Percentiles rank a stretch among this genome's conserved stretches.
phyloP scores from a whole-genome alignment of 1,139 yeast species.

The Candida tetrigidarum region DNA sequence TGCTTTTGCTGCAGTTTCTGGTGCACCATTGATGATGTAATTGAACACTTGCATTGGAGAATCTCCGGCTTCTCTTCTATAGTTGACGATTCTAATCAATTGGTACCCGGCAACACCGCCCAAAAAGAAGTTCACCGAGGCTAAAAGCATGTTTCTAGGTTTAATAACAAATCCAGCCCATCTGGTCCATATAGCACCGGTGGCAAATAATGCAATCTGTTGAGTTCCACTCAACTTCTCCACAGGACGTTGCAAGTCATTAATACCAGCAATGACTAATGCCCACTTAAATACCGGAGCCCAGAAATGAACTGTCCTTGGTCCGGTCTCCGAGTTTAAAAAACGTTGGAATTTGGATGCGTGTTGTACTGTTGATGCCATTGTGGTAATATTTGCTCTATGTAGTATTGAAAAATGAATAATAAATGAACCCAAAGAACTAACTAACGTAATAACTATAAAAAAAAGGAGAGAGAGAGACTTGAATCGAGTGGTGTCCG shows the following conservation, averaged over 20 bases:
- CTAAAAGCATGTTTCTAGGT: slow-evolving; percentile 86
- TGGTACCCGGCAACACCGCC: slow-evolving; percentile 92
- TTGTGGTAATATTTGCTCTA: slow-evolving; percentile 19
- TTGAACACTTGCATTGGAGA: slow-evolving; percentile 54
- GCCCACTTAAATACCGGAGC: slow-evolving; percentile 77
- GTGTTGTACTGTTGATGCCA: slow-evolving; percentile 50
- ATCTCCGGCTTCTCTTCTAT: slow-evolving; percentile 57
- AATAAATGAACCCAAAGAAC: no score
- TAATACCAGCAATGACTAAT: slow-evolving; percentile 87
- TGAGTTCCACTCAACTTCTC: slow-evolving; percentile 92
- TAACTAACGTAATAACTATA: no score
- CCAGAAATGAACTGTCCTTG: slow-evolving; percentile 96
- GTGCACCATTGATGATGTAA: slow-evolving; percentile 59
- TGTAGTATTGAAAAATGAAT: neutral
- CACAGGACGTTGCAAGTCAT: slow-evolving; percentile 87
- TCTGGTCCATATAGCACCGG: slow-evolving; percentile 97
- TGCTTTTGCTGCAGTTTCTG: slow-evolving; percentile 15
- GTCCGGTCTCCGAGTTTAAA: slow-evolving; percentile 89
- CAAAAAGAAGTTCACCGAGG: slow-evolving; percentile 92
- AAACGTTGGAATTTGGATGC: slow-evolving; percentile 71
- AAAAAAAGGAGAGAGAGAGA: neutral
- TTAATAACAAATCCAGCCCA: slow-evolving; percentile 92
- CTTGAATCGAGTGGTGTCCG: neutral
- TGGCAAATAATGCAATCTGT: slow-evolving; percentile 85
- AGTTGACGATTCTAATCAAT: slow-evolving; percentile 67